Base-by-base conservation (phyloP, 2,329 filamentous ascomycete genomes). In the Ophiocordyceps australis region DNA sequence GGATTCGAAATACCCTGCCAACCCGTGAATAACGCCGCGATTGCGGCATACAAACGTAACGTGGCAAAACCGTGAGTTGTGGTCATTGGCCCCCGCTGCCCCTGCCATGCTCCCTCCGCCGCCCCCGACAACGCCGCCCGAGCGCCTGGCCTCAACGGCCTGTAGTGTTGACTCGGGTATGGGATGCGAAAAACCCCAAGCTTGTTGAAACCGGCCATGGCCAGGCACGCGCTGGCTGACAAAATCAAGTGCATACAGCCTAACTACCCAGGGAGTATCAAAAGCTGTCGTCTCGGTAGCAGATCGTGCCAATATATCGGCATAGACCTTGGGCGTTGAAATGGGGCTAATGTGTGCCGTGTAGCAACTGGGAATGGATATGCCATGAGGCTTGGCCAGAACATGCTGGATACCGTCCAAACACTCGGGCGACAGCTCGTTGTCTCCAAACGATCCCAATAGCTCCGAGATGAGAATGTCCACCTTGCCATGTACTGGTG, bases 391-490 rank as follows among this genome's bases (percentile, higher is more conserved):
- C 0, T 76, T 58, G 9, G 67, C 58, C n/a, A 98, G 57, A 22
- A 95, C 78, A 41, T 86, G 76, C 45, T 94, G 86, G 25, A 95
- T 85, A 23, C 89, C 89, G 46, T 98, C 89, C 9, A 98, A 63
- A 42, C 89, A 98, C 54, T 98, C 89, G 0, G 89, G 89, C 0
- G 82, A 93, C 8, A 98, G 68, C 51, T 98, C 89, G 43, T 98
- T 98, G 52, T 98, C 89, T 14, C 75, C 89, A 44, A 95, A 98
- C 3, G 85, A 94, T 20, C 83, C 89, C 1, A 98, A 67, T 1
- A 98, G 68, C 49, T 98, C 89, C 3, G 85, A 94, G 16, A 98
- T 73, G 4, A 98, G 57, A 28, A 98, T 93, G 47, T 98, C 89
- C 22, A 98, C 76, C 41, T 74, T 72, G 37, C 66, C 64, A 35